These are phyloP conservation scores for Tetradesmus lagerheimii DNA, from an alignment of 139 green algal genomes.

Conservation along the genomic window DNA sequence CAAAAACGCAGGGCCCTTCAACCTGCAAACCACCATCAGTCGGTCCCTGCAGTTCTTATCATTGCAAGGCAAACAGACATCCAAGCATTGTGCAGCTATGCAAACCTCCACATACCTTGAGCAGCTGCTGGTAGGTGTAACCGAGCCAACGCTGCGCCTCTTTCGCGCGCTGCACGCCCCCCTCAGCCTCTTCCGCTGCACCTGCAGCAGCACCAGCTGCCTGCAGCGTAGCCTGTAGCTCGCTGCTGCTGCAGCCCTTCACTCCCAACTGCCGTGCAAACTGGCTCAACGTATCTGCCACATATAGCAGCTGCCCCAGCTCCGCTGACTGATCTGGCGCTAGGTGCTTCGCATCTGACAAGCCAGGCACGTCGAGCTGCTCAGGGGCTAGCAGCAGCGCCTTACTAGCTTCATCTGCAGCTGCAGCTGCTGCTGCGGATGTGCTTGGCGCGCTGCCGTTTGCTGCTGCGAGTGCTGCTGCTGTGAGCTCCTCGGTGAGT, in stretches of 20 bases:
- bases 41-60: no score
- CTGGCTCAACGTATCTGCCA: constrained; percentile 22
- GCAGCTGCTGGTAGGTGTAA: constrained; percentile 9
- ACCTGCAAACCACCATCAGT: no score
- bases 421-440: neutral
- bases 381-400: neutral
- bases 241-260: neutral
- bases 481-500: constrained; percentile 41
- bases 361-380: neutral
- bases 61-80: no score
- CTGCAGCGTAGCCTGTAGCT: constrained; percentile 11
- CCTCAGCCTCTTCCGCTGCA: neutral
- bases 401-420: neutral
- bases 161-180: neutral
- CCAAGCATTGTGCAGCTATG: no score
- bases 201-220: neutral
- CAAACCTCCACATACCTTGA: constrained; percentile 14
- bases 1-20: no score
- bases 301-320: constrained; percentile 30
- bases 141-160: constrained; percentile 40
- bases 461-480: constrained; percentile 1
- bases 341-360: neutral
- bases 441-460: neutral
- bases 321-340: neutral
- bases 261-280: constrained; percentile 31